Conservation (phyloP, 2,329 filamentous ascomycete species). For the Penicillium sp. region DNA sequence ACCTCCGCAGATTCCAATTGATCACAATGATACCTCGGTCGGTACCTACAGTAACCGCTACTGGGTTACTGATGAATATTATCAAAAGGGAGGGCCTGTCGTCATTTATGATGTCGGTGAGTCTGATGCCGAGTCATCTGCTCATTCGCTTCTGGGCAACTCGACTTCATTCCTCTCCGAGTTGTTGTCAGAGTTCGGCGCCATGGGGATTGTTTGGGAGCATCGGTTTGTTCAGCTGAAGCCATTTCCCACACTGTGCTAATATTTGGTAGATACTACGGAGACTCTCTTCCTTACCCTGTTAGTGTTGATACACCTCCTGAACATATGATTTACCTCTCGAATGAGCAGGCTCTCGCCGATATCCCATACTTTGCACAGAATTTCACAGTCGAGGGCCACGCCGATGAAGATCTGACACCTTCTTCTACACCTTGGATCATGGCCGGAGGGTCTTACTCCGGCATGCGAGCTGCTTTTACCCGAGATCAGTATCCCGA, state of each 20-base stretch:
- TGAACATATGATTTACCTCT: slow-evolving; percentile 44
- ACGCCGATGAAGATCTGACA: slow-evolving; percentile 36
- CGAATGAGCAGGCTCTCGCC: slow-evolving; percentile 44
- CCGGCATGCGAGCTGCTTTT: slow-evolving; percentile 46
- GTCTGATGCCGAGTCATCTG: slow-evolving; percentile 40
- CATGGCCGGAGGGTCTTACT: slow-evolving; percentile 48
- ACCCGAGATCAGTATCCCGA: slow-evolving; percentile 44
- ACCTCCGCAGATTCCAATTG: slow-evolving; percentile 30
- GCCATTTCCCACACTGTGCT: neutral
- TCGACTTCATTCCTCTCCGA: slow-evolving; percentile 29
- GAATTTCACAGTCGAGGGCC: slow-evolving; percentile 35
- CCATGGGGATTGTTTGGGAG: slow-evolving; percentile 43
- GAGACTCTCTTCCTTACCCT: slow-evolving; percentile 40
- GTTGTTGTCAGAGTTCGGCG: slow-evolving; percentile 37
- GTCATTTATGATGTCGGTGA: slow-evolving; percentile 52
- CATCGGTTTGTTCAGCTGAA: slow-evolving; percentile 35
- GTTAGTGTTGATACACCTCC: slow-evolving; percentile 35
- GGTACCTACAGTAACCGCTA: slow-evolving; percentile 56
- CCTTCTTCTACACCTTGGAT: slow-evolving; percentile 46
- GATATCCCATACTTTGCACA: slow-evolving; percentile 47
- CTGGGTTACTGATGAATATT: slow-evolving; percentile 54
- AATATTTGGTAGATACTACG: slow-evolving; percentile 39
- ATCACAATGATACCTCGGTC: slow-evolving; percentile 35
- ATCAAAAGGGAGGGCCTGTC: slow-evolving; percentile 56
- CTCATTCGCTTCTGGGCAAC: slow-evolving; percentile 35